These are phyloP conservation scores for Dunaliella sp. DNA, from an alignment of 139 green algal genomes.

Conservation along the genomic window DNA sequence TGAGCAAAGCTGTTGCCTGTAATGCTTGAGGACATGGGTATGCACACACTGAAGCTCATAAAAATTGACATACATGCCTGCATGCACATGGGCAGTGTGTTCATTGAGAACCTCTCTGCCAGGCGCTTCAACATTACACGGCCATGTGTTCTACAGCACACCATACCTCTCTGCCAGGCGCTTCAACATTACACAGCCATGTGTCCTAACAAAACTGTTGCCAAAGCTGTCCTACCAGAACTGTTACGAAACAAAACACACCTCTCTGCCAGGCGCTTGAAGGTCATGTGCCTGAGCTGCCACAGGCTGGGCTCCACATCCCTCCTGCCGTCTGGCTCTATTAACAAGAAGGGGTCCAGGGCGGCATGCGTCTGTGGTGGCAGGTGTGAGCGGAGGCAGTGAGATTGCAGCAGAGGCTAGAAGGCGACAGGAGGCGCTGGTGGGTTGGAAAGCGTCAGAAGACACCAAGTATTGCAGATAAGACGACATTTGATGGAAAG, in stretches of 20 bases:
- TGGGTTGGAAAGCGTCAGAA: neutral
- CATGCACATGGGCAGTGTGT: too few relatives aligned
- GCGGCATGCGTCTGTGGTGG: slow-evolving; percentile 8
- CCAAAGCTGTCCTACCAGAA: too few relatives aligned
- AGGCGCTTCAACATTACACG: too few relatives aligned
- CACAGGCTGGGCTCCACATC: slow-evolving; percentile 18
- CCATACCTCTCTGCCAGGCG: slow-evolving; percentile 34
- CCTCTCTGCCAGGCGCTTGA: slow-evolving; percentile 51
- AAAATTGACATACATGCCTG: too few relatives aligned
- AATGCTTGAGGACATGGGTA: too few relatives aligned
- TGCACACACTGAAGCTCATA: too few relatives aligned
- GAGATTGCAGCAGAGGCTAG: neutral
- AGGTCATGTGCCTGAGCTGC: slow-evolving; percentile 53
- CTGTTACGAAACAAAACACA: too few relatives aligned
- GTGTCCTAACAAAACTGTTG: too few relatives aligned
- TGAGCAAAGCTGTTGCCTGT: too few relatives aligned
- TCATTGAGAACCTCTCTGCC: too few relatives aligned
- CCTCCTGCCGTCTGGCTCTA: neutral
- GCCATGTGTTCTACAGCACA: too few relatives aligned
- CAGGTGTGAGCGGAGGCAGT: neutral
- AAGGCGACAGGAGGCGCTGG: neutral
- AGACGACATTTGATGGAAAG: neutral
- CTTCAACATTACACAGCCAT: too few relatives aligned
- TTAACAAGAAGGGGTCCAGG: slow-evolving; percentile 12
- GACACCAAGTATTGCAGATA: neutral